phyloP scores from a whole-genome alignment of 202 grass and related monocot genomes.

The Digitaria exilis region DNA sequence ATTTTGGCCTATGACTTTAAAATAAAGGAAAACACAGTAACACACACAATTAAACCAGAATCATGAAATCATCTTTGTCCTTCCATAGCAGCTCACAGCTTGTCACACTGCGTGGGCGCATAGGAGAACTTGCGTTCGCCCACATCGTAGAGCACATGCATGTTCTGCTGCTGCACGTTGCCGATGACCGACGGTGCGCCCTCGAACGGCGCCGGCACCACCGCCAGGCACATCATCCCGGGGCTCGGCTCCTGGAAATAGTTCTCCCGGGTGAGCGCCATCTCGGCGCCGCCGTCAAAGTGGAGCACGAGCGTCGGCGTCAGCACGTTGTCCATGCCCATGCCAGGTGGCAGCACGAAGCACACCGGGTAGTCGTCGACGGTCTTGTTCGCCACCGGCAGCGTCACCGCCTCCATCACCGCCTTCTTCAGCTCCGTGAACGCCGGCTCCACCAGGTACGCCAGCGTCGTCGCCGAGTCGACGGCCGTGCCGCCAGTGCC shows the following conservation, averaged over 20 bases:
- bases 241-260: conserved; percentile 59
- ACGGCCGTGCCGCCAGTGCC: conserved; percentile 69
- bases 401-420: conserved; percentile 39
- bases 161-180: conserved; percentile 82
- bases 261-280: conserved; percentile 58
- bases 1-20: neutral
- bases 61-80: neutral
- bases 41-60: neutral
- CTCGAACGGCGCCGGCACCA: conserved; percentile 11
- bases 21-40: neutral
- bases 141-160: conserved; percentile 64
- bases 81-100: conserved; percentile 29
- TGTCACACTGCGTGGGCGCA: conserved; percentile 50
- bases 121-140: conserved; percentile 47
- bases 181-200: conserved; percentile 49
- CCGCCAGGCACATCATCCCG: conserved; percentile 57
- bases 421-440: conserved; percentile 50
- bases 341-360: conserved; percentile 42
- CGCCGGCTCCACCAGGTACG: conserved; percentile 50
- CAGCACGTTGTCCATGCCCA: conserved; percentile 9
- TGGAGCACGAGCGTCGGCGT: conserved; percentile 63
- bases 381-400: conserved; percentile 44
- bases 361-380: conserved; percentile 56
- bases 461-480: conserved; percentile 65
- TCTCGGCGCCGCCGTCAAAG: conserved; percentile 66